Percentiles rank a stretch among this genome's conserved stretches.
These are phyloP conservation scores for Xenoacremonium recifei DNA, from an alignment of 2,329 filamentous ascomycete species.

Conservation along the genomic window DNA sequence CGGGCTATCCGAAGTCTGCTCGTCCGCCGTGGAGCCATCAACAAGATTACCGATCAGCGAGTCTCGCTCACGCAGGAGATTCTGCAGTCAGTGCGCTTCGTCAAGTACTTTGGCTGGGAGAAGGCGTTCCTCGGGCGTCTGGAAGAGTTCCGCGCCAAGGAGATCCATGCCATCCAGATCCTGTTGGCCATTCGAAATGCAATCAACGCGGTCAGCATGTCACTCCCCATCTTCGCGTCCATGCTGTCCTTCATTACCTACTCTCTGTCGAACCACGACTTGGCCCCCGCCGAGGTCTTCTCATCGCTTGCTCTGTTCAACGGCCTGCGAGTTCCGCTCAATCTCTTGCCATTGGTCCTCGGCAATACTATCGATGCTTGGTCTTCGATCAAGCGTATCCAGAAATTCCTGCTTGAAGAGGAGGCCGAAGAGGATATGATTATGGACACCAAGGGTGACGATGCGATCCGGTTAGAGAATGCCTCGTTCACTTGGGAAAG, in stretches of 20 bases:
- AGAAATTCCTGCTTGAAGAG: slow-evolving; percentile 85
- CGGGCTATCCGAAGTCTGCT: slow-evolving; percentile 76
- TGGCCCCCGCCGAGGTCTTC: slow-evolving; percentile 79
- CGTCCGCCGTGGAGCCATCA: slow-evolving; percentile 73
- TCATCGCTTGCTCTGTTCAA: slow-evolving; percentile 95
- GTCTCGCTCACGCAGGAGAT: slow-evolving; percentile 93
- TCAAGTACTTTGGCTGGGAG: slow-evolving; percentile 98
- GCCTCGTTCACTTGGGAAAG: slow-evolving; percentile 89
- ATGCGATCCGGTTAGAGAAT: slow-evolving; percentile 68
- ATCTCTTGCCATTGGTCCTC: slow-evolving; percentile 82
- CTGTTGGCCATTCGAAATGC: slow-evolving; percentile 80
- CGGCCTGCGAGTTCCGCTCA: slow-evolving; percentile 83
- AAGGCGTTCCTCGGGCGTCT: slow-evolving; percentile 78
- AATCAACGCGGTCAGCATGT: slow-evolving; percentile 80
- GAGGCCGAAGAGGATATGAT: slow-evolving; percentile 73
- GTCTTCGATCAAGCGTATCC: slow-evolving; percentile 78
- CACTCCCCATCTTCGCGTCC: slow-evolving; percentile 88
- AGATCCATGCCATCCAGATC: slow-evolving; percentile 82
- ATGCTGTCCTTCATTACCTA: slow-evolving; percentile 93
- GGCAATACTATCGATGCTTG: slow-evolving; percentile 88
- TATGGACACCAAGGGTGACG: slow-evolving; percentile 54
- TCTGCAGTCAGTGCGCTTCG: slow-evolving; percentile 84
- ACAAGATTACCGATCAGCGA: slow-evolving; percentile 90
- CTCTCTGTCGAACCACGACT: slow-evolving; percentile 61
- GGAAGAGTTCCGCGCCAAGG: slow-evolving; percentile 67